Conservation (phyloP, 1,284 basidiomycete species). For the Cutaneotrichosporon sp. region DNA sequence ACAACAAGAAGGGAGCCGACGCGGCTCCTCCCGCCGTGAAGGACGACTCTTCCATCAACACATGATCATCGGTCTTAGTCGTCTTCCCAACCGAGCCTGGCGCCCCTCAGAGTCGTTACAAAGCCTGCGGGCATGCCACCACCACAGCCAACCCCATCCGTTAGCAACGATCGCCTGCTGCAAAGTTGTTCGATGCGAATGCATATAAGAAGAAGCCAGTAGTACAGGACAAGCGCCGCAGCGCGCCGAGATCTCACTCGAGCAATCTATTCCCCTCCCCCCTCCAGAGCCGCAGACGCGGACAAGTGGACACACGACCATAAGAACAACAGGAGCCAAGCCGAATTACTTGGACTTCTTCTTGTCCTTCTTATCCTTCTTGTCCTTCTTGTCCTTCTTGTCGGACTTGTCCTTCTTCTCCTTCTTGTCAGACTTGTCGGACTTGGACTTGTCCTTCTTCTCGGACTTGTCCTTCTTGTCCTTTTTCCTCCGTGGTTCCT, state of each 20-base stretch:
- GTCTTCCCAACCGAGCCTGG: no score
- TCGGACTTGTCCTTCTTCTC: slow-evolving; percentile 14
- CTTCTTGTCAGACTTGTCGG: slow-evolving; percentile 36
- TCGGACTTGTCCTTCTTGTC: slow-evolving; percentile 16
- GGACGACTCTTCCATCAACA: slow-evolving; percentile 21
- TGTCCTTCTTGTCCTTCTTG: slow-evolving; percentile 2
- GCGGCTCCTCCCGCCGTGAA: slow-evolving; percentile 15
- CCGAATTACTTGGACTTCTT: neutral
- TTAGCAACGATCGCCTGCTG: no score
- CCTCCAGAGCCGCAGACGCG: no score
- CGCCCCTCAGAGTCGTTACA: neutral
- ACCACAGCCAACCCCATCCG: neutral
- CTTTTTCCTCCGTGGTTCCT: no score
- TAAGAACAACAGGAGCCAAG: neutral
- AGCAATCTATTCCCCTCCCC: slow-evolving; percentile 6
- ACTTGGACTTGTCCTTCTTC: slow-evolving; percentile 6
- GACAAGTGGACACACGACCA: no score
- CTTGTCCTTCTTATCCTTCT: neutral
- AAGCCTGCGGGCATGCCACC: neutral
- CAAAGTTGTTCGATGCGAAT: slow-evolving; percentile 14
- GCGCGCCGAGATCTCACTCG: neutral
- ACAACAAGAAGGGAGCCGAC: slow-evolving; percentile 25
- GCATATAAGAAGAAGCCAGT: slow-evolving; percentile 13
- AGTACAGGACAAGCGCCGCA: slow-evolving; percentile 10
- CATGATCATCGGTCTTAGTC: no score